phyloP scores from a whole-genome alignment of 257 asterid genomes.

The Cordia subcordata region DNA sequence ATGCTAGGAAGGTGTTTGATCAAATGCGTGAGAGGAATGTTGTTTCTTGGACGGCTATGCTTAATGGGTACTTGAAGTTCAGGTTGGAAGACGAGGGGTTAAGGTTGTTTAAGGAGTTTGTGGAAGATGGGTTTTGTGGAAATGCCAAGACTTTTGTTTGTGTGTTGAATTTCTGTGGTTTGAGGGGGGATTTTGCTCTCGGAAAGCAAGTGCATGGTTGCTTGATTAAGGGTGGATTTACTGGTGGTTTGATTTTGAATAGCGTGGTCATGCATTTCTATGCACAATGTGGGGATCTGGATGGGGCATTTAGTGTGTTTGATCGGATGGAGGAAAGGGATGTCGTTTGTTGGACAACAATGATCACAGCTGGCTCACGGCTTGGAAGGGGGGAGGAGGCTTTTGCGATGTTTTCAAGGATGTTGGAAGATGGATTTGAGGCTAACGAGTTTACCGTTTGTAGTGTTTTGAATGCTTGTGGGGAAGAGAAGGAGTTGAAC shows the following conservation, averaged over 20 bases:
- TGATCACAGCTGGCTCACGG: slow-evolving; percentile 81
- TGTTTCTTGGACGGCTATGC: slow-evolving; percentile 95
- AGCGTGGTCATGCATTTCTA: slow-evolving; percentile 63
- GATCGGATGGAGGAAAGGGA: slow-evolving; percentile 51
- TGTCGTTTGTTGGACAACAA: slow-evolving; percentile 80
- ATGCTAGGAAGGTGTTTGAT: slow-evolving; percentile 72
- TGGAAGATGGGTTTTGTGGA: slow-evolving; percentile 39
- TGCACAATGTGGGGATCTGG: slow-evolving; percentile 61
- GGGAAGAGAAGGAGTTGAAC: slow-evolving; percentile 59
- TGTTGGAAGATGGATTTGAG: slow-evolving; percentile 59
- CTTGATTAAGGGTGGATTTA: slow-evolving; percentile 44
- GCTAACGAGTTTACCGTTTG: slow-evolving; percentile 77
- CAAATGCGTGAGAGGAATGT: slow-evolving; percentile 60
- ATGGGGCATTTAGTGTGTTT: slow-evolving; percentile 49
- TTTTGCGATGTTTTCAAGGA: slow-evolving; percentile 40
- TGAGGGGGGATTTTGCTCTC: slow-evolving; percentile 43
- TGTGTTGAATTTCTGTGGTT: slow-evolving; percentile 52
- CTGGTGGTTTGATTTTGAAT: slow-evolving; percentile 56
- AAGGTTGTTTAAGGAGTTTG: slow-evolving; percentile 47
- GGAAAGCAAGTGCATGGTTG: slow-evolving; percentile 78
- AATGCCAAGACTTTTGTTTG: slow-evolving; percentile 74
- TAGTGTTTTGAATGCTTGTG: slow-evolving; percentile 72
- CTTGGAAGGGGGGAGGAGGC: slow-evolving; percentile 51
- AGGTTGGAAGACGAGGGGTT: slow-evolving; percentile 47
- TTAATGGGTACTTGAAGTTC: slow-evolving; percentile 67